phyloP scores from a whole-genome alignment of 345 rosid genomes.

The Lepidium sativum region DNA sequence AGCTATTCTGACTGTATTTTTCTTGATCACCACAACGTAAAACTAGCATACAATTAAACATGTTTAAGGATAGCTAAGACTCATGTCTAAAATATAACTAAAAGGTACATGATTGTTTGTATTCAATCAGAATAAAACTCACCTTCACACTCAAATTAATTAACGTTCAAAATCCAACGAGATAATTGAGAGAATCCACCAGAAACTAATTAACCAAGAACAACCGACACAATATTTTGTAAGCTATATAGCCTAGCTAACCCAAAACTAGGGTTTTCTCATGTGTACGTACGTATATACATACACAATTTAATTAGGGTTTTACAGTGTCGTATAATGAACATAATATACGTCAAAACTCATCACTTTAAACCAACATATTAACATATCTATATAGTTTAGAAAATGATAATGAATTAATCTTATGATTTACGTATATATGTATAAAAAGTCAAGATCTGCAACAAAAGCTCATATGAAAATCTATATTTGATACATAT shows the following conservation, averaged over 20 bases:
- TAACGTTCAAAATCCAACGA: too few relatives aligned
- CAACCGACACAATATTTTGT: too few relatives aligned
- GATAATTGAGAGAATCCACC: too few relatives aligned
- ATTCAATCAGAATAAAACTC: too few relatives aligned
- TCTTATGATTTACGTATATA: background rate
- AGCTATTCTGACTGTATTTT: too few relatives aligned
- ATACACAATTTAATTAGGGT: background rate
- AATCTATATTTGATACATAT: background rate
- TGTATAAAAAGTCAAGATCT: background rate
- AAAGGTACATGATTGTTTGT: too few relatives aligned
- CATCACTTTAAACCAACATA: background rate
- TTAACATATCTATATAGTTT: background rate
- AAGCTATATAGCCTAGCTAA: background rate
- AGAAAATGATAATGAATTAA: background rate
- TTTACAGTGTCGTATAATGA: background rate
- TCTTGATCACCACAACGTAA: too few relatives aligned
- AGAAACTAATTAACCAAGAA: too few relatives aligned
- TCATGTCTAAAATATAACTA: too few relatives aligned
- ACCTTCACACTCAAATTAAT: too few relatives aligned
- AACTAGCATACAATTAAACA: too few relatives aligned
- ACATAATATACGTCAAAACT: background rate
- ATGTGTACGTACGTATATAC: background rate
- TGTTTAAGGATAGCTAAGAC: too few relatives aligned
- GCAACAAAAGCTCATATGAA: background rate
- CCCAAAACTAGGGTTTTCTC: constrained; percentile 11